These are phyloP conservation scores for Multifurca ochricompacta DNA, from an alignment of 768 basidiomycete genomes.

Conservation along the genomic window DNA sequence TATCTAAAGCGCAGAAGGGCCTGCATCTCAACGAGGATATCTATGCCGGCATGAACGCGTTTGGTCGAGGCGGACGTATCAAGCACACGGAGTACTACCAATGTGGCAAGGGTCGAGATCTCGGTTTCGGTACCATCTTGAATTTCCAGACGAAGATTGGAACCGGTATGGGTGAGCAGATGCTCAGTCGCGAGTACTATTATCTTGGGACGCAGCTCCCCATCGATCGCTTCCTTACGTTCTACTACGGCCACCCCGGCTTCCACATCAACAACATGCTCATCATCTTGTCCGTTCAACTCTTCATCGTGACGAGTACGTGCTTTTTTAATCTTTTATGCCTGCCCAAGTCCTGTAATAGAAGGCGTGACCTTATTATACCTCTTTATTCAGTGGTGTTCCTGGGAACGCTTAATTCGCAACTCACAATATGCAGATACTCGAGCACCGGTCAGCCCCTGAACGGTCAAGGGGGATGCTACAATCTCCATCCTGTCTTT, in stretches of 20 bases:
- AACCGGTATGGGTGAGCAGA: conserved; percentile 99
- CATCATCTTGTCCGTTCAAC: conserved; percentile 91
- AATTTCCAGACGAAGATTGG: conserved; percentile 99
- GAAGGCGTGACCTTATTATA: no score
- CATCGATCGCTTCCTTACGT: conserved; percentile 97
- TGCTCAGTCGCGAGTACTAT: conserved; percentile 98
- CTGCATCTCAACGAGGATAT: conserved; percentile 98
- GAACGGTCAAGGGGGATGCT: conserved; percentile 78
- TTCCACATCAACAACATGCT: conserved; percentile 99
- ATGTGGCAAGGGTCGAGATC: conserved; percentile 98
- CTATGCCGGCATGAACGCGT: conserved; percentile 97
- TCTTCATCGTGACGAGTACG: conserved; percentile 87
- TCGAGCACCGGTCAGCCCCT: conserved; percentile 61
- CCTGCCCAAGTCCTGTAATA: no score
- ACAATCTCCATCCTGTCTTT: conserved; percentile 90
- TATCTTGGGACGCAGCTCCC: conserved; percentile 97
- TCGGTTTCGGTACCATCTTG: conserved; percentile 97
- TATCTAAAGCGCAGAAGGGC: conserved; percentile 98
- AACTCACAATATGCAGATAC: conserved; percentile 75
- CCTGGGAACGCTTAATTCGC: conserved; percentile 83
- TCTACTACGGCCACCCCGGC: conserved; percentile 98
- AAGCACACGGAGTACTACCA: conserved; percentile 99
- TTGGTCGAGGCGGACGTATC: conserved; percentile 92
- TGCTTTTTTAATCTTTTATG: conserved; percentile 24
- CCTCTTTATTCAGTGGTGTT: conserved; percentile 62